Conservation (phyloP, 768 basidiomycete species). For the Scleroderma citrinum region DNA sequence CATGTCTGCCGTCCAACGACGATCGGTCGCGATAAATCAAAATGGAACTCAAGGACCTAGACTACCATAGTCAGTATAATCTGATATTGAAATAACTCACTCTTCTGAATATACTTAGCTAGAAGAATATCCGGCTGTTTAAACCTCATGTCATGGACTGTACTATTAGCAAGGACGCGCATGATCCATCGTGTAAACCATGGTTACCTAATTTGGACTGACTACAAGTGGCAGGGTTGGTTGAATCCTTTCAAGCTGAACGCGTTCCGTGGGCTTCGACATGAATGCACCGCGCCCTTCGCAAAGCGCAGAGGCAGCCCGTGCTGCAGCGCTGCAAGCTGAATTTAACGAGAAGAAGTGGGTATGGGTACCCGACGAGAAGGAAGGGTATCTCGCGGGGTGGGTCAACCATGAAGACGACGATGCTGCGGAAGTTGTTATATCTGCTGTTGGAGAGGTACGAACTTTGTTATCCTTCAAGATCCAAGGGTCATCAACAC, state of each 20-base stretch:
- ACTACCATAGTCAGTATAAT: neutral
- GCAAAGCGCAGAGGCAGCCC: conserved; percentile 64
- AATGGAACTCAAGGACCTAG: neutral
- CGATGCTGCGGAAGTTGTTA: conserved; percentile 76
- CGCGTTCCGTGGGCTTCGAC: conserved; percentile 1
- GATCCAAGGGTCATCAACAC: conserved; percentile 1
- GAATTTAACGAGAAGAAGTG: conserved; percentile 98
- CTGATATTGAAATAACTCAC: neutral
- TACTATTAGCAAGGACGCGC: no score
- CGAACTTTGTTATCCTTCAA: conserved; percentile 10
- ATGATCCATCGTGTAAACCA: neutral
- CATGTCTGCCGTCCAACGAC: neutral
- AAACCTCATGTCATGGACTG: no score
- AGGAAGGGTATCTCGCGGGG: conserved; percentile 89
- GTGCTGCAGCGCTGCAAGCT: conserved; percentile 84
- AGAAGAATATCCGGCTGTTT: no score
- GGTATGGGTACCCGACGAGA: conserved; percentile 95
- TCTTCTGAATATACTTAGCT: no score
- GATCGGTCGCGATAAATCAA: neutral
- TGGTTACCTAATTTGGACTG: neutral
- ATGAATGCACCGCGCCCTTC: conserved; percentile 49
- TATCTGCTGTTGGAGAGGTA: conserved; percentile 83
- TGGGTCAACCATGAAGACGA: conserved; percentile 89
- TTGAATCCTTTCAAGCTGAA: neutral
- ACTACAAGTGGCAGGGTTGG: neutral